Evolutionary conservation across 805 yeast genomes (phyloP), one percentile per base, ranked within the genome.

Genomic region (Monosporozyma unispora): DNA sequence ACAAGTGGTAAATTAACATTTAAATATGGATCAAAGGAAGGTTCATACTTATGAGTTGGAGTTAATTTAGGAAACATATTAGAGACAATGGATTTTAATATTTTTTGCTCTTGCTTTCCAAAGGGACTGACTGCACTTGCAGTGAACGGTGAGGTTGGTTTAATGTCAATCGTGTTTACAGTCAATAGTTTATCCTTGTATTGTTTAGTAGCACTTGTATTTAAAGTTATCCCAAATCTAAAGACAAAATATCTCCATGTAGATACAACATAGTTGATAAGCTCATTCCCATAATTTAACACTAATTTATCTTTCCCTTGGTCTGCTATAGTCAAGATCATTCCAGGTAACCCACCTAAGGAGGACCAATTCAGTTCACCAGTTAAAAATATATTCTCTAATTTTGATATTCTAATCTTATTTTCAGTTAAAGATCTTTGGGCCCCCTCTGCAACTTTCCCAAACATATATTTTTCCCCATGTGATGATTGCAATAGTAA

Each of bases 301-400:
- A 73, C 74, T 37, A 86, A 62, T 6, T 72, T 72, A 45, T 76
- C 75, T 53, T 76, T 73, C 1, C 88, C 89, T 57, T 87, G 85
- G 57, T 88, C 96, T 50, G 87, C 81, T 12, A 85, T 72, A 0
- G 97, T 87, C 46, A 91, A 69, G 45, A 91, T 78, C 58, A 87
- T 69, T 0, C 99, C 99, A 0, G 98, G 97, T 6, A 91, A 66
- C 0, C 99, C 99, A n/a, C 95, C 87, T 2, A 88, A 69, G n/a
- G 82, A 74, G 5, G 75, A 64, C 96, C 96, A 91, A 48, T 76
- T 66, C 10, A 86, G 53, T n/a, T 70, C 70, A 2, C 99, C 99
- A 0, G 96, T 81, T 4, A 93, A 60, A 58, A 87, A 90, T 3
- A 91, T 70, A 35, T 80, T 78, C 45, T 77, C 73, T 29, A 87